These are phyloP conservation scores for Solanum tarapatanum DNA, from an alignment of 257 asterid genomes.

Conservation along the genomic window DNA sequence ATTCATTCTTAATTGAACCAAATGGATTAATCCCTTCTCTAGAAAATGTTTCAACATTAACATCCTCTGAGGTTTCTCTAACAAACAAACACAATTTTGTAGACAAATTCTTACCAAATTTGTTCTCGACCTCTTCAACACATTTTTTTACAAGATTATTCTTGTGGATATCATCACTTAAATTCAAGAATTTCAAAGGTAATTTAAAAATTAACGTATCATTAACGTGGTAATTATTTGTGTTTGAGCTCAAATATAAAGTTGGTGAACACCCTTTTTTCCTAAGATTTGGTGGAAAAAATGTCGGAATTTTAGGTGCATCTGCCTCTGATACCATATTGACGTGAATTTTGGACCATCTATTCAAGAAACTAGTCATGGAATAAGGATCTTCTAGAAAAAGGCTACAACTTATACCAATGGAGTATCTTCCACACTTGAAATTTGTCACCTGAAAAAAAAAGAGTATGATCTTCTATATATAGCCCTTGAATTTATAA, in stretches of 20 bases:
- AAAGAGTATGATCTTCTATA: background rate
- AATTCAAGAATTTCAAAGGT: background rate
- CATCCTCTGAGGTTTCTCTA: conserved; percentile 12
- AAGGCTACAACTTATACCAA: conserved; percentile 67
- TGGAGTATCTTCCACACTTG: conserved; percentile 57
- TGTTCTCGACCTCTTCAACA: conserved; percentile 28
- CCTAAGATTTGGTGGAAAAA: conserved; percentile 30
- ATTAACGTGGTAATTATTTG: conserved; percentile 2
- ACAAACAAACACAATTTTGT: conserved; percentile 19
- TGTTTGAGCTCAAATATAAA: conserved; percentile 10
- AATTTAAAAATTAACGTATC: conserved; percentile 20
- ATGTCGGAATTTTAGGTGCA: conserved; percentile 21
- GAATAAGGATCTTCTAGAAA: conserved; percentile 47
- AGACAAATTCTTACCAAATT: conserved; percentile 10
- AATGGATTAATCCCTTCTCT: conserved; percentile 10
- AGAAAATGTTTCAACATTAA: conserved; percentile 18
- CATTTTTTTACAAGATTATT: conserved; percentile 25
- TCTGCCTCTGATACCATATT: conserved; percentile 11
- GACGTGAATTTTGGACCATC: conserved; percentile 35
- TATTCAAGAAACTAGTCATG: conserved; percentile 33
- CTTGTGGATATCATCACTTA: conserved; percentile 11
- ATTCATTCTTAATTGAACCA: background rate
- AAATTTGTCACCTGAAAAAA: conserved; percentile 53
- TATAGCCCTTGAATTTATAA: background rate
- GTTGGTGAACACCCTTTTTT: conserved; percentile 7